Conservation (phyloP, 2,329 filamentous ascomycete genomes). For the Samsoniella hepiali region DNA sequence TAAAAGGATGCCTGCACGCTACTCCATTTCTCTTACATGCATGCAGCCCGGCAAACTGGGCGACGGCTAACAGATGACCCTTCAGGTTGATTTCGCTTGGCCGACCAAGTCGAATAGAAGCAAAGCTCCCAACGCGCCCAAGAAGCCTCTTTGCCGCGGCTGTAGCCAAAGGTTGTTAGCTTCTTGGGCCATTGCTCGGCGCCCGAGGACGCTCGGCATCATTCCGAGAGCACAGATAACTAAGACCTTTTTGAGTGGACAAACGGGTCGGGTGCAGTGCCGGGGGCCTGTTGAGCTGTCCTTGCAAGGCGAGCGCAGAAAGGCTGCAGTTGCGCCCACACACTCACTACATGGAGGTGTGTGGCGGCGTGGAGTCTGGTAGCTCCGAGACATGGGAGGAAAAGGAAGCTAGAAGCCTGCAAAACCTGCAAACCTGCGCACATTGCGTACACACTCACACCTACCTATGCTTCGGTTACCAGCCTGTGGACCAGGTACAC, state of each 20-base stretch:
- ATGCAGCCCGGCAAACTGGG: neutral
- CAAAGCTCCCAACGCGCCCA: no score
- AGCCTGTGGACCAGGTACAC: neutral
- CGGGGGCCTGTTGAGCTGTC: neutral
- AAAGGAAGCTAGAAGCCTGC: neutral
- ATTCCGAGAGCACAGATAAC: neutral
- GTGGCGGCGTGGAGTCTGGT: neutral
- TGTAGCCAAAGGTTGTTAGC: neutral
- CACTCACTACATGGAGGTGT: neutral
- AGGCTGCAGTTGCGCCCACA: neutral
- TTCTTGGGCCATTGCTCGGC: neutral
- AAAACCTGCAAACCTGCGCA: neutral
- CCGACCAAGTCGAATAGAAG: neutral
- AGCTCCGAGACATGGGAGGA: constrained; percentile 8
- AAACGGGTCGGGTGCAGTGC: neutral
- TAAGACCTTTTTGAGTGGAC: neutral
- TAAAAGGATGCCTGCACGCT: neutral
- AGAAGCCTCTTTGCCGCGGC: neutral
- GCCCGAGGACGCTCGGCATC: neutral
- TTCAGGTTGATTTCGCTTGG: neutral
- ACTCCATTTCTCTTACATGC: neutral
- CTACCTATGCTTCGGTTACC: neutral
- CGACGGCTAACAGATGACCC: neutral
- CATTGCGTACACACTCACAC: constrained; percentile 2
- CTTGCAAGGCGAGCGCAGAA: neutral